Evolutionary conservation across 140 eudicot species (phyloP).

Genomic region (Ambrosia hybrid): DNA sequence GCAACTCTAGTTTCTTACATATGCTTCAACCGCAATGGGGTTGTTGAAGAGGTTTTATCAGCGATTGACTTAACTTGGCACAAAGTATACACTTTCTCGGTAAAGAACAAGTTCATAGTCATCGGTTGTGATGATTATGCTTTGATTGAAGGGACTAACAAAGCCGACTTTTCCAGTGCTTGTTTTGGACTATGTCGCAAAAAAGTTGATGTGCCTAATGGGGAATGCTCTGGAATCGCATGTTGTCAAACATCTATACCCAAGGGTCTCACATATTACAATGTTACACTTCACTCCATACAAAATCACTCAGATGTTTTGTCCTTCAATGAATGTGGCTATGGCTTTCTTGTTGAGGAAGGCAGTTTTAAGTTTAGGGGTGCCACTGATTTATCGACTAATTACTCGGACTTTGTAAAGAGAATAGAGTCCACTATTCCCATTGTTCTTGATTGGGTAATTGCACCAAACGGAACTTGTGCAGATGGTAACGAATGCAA

Average conservation of each 20-base stretch:
- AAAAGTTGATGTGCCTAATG: background rate
- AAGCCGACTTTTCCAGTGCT: background rate
- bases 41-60: too few species aligned
- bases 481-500: background rate
- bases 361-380: background rate
- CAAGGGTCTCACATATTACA: background rate
- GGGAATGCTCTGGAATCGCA: background rate
- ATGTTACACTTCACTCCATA: background rate
- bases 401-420: background rate
- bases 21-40: background rate
- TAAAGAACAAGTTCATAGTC: too few species aligned
- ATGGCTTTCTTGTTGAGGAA: background rate
- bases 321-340: background rate
- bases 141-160: background rate
- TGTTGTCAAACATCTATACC: conserved; percentile 6
- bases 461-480: background rate
- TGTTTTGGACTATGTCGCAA: background rate
- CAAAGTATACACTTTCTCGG: background rate
- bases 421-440: background rate
- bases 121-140: too few species aligned
- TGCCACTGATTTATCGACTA: background rate
- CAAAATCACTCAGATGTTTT: background rate
- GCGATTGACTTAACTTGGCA: background rate
- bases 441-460: background rate
- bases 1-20: too few species aligned